These are phyloP conservation scores for Candida maesae DNA, from an alignment of 805 yeast species.

Conservation along the genomic window DNA sequence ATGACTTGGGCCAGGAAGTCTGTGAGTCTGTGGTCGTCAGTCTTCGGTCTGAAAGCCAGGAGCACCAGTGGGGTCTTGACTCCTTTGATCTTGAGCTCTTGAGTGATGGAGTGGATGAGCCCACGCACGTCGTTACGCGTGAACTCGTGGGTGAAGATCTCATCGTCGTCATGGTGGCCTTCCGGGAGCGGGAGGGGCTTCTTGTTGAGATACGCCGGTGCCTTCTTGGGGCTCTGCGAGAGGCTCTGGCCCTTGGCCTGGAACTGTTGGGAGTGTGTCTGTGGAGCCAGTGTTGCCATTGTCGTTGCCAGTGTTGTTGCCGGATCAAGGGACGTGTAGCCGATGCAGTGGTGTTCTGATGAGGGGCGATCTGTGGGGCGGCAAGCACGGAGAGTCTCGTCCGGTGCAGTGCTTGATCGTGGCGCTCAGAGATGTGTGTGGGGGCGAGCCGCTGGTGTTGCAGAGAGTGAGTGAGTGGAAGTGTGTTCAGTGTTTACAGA, in stretches of 20 bases:
- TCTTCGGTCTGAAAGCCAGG: conserved; percentile 73
- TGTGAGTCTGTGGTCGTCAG: conserved; percentile 57
- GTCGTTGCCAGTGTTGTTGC: background rate
- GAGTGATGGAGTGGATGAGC: conserved; percentile 65
- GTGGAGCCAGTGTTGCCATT: background rate
- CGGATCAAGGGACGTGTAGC: background rate
- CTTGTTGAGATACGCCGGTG: conserved; percentile 1
- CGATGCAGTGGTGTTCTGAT: background rate
- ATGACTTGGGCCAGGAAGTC: conserved; percentile 54
- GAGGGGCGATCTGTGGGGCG: background rate
- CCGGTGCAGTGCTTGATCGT: too few species aligned
- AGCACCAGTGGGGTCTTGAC: conserved; percentile 69
- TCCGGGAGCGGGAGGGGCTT: conserved; percentile 20
- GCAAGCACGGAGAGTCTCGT: too few species aligned
- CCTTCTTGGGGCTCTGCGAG: conserved; percentile 13
- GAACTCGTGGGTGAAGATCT: conserved; percentile 39
- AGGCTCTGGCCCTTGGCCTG: conserved; percentile 13
- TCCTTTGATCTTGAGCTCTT: conserved; percentile 67
- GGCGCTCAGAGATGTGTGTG: too few species aligned
- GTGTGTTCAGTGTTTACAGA: background rate
- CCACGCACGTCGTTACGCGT: conserved; percentile 64
- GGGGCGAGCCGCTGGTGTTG: too few species aligned
- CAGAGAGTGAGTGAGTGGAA: too few species aligned
- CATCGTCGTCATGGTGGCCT: conserved; percentile 12
- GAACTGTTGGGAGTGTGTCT: conserved; percentile 13